Percentiles rank a stretch among this genome's conserved stretches.
Conservation (phyloP, 2,329 filamentous ascomycete species). For the Didymella arachidicola region DNA sequence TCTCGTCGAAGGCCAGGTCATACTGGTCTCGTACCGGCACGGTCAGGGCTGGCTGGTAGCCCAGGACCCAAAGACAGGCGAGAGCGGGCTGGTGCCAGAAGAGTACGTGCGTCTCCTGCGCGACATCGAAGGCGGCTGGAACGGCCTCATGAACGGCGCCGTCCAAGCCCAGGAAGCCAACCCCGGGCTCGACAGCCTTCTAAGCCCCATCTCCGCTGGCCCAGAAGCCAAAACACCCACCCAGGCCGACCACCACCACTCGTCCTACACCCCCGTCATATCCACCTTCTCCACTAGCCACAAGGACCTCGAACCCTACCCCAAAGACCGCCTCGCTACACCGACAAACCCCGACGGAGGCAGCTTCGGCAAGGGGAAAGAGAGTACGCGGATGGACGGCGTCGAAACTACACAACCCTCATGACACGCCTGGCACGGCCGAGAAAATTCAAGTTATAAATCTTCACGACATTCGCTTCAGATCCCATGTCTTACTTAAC, state of each 20-base stretch:
- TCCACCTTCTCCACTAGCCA: constrained; percentile 62
- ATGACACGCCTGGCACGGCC: constrained; percentile 8
- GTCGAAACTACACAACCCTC: constrained; percentile 26
- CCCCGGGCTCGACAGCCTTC: constrained; percentile 38
- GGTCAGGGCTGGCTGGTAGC: constrained; percentile 98
- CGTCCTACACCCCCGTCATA: constrained; percentile 55
- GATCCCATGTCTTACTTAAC: constrained; percentile 42
- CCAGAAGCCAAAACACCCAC: constrained; percentile 53
- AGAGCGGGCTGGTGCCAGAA: constrained; percentile 94
- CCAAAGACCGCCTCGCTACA: constrained; percentile 52
- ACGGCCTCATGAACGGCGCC: constrained; percentile 50
- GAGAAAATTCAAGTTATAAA: neutral
- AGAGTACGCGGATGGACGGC: constrained; percentile 40
- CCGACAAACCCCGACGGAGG: constrained; percentile 42
- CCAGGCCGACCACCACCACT: constrained; percentile 48
- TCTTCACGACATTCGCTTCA: constrained; percentile 46
- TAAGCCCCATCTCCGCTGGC: constrained; percentile 44
- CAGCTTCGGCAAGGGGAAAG: constrained; percentile 28
- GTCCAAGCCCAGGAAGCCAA: constrained; percentile 34
- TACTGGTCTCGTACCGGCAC: constrained; percentile 94
- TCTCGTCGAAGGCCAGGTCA: constrained; percentile 91
- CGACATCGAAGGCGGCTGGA: constrained; percentile 89
- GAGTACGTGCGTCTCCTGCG: constrained; percentile 92
- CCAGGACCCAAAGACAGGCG: constrained; percentile 90
- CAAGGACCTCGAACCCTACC: constrained; percentile 59